Percentiles rank a stretch among this genome's conserved stretches.
phyloP scores from a whole-genome alignment of 768 basidiomycete genomes.

The Lanmaoa rubissima region DNA sequence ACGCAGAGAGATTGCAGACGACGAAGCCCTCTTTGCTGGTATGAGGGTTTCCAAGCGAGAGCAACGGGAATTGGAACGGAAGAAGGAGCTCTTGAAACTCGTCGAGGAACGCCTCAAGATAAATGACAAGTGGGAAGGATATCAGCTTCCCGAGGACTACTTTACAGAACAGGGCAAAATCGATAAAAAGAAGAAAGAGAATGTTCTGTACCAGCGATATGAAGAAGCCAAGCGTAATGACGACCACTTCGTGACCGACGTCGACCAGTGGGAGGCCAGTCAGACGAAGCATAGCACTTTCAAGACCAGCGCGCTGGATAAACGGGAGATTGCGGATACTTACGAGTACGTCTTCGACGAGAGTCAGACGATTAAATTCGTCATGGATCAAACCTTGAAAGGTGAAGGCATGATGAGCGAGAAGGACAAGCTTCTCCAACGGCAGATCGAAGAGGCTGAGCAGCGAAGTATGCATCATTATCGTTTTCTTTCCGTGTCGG shows the following conservation, averaged over 20 bases:
- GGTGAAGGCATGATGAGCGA: constrained; percentile 72
- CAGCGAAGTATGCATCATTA: constrained; percentile 63
- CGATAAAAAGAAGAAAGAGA: constrained; percentile 93
- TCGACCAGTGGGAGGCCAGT: constrained; percentile 95
- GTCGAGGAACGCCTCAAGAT: constrained; percentile 95
- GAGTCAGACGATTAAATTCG: constrained; percentile 93
- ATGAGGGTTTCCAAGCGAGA: constrained; percentile 90
- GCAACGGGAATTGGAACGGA: constrained; percentile 74
- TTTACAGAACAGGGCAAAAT: constrained; percentile 98
- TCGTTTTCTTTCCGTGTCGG: background rate
- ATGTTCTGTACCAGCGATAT: constrained; percentile 90
- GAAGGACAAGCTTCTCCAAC: constrained; percentile 80
- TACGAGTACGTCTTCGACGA: constrained; percentile 99
- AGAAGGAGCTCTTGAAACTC: constrained; percentile 87
- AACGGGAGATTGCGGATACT: constrained; percentile 72
- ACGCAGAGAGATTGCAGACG: constrained; percentile 90
- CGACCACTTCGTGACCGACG: constrained; percentile 93
- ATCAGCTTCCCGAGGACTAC: constrained; percentile 96
- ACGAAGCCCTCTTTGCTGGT: constrained; percentile 85
- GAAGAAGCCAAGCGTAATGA: constrained; percentile 91
- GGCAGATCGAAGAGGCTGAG: constrained; percentile 90
- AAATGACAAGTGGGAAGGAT: constrained; percentile 94
- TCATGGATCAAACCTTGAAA: constrained; percentile 76
- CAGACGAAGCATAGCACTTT: constrained; percentile 90
- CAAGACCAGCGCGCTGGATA: constrained; percentile 90